Evolutionary conservation across 2,329 filamentous ascomycete genomes (phyloP).

Genomic region (Fusarium lateritium): DNA sequence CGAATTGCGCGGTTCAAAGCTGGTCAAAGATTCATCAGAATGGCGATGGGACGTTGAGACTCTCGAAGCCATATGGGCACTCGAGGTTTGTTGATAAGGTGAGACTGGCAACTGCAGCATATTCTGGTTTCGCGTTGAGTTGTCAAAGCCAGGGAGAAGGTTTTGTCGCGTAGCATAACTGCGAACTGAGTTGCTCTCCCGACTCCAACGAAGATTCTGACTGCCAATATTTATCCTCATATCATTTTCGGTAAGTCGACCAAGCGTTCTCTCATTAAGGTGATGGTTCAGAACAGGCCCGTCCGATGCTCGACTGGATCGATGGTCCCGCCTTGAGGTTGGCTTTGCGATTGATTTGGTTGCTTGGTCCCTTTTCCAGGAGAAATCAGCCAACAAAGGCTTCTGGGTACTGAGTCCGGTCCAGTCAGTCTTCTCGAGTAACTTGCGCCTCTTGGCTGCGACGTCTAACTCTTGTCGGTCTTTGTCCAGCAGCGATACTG

Average conservation of each 20-base stretch:
- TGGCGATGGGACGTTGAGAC: background rate
- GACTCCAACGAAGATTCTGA: constrained; percentile 51
- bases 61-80: background rate
- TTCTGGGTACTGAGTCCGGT: constrained; percentile 53
- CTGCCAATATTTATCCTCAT: constrained; percentile 52
- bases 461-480: constrained; percentile 23
- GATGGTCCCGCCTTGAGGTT: constrained; percentile 3
- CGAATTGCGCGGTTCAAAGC: background rate
- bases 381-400: constrained; percentile 43
- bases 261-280: background rate
- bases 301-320: background rate
- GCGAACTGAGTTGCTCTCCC: constrained; percentile 46
- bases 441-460: constrained; percentile 44
- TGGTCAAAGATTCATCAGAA: no score
- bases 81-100: background rate
- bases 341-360: background rate
- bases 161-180: constrained; percentile 28
- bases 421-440: constrained; percentile 52
- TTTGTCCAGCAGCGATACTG: background rate
- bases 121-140: constrained; percentile 1
- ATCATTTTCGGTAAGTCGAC: background rate
- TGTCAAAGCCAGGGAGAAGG: constrained; percentile 1
- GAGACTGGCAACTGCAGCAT: background rate
- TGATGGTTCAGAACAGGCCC: background rate
- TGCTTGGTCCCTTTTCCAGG: constrained; percentile 21